phyloP scores from a whole-genome alignment of 345 rosid species.

The Firmiana major region DNA sequence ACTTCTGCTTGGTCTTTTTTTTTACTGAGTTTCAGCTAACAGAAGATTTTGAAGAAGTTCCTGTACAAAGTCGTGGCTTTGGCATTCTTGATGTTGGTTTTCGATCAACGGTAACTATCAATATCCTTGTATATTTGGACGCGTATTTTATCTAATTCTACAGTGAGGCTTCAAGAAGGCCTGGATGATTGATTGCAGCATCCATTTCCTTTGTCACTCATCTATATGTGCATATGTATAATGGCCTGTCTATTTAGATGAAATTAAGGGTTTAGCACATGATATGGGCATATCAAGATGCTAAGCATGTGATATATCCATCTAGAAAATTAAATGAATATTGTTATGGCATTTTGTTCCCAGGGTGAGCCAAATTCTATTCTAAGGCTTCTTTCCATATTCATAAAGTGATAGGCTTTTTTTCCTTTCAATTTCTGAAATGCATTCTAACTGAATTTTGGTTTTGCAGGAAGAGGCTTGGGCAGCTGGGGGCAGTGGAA shows the following conservation, averaged over 20 bases:
- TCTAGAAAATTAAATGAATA: neutral
- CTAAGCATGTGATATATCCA: neutral
- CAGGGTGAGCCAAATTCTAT: neutral
- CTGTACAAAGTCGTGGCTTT: conserved; percentile 93
- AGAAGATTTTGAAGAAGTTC: conserved; percentile 86
- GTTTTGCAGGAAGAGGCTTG: conserved; percentile 84
- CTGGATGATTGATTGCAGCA: neutral
- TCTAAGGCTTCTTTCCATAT: neutral
- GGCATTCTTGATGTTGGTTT: conserved; percentile 97
- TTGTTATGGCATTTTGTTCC: neutral
- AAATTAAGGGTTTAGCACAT: neutral
- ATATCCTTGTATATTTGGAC: neutral
- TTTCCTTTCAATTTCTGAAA: neutral
- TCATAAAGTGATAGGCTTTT: neutral
- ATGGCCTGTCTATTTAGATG: neutral
- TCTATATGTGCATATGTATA: neutral
- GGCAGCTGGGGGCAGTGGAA: conserved; percentile 98
- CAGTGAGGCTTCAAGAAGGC: neutral
- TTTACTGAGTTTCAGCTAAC: conserved; percentile 41
- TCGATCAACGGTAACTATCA: conserved; percentile 66
- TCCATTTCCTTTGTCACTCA: neutral
- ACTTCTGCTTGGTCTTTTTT: conserved; percentile 2
- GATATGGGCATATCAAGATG: neutral
- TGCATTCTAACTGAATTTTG: conserved; percentile 2
- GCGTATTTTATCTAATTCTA: conserved; percentile 6